Evolutionary conservation across 805 yeast genomes (phyloP).

Genomic region (Candida pseudofarinosa): DNA sequence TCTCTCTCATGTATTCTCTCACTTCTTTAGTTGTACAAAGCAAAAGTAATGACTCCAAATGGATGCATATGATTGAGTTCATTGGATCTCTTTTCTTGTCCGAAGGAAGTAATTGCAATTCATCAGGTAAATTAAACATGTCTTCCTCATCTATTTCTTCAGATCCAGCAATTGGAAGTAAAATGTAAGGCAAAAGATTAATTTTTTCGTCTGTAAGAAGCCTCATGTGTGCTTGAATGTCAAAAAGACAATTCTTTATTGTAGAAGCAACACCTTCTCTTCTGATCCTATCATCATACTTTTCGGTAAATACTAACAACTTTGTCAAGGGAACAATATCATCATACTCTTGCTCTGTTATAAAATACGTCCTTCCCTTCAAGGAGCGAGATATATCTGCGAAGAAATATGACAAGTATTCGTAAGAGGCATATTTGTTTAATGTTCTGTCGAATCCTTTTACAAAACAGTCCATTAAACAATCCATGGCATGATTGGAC

Average conservation of each 20-base stretch:
- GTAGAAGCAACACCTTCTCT: conserved; percentile 93
- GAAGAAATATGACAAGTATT: conserved; percentile 82
- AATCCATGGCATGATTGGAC: conserved; percentile 61
- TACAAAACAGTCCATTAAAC: conserved; percentile 84
- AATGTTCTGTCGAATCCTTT: conserved; percentile 72
- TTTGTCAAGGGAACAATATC: conserved; percentile 76
- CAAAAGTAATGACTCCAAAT: conserved; percentile 74
- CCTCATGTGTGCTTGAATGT: conserved; percentile 59
- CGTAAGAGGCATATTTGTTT: conserved; percentile 70
- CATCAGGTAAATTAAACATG: conserved; percentile 82
- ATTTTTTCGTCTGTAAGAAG: conserved; percentile 59
- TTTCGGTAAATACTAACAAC: conserved; percentile 76
- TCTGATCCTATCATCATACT: conserved; percentile 70
- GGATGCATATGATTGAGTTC: conserved; percentile 58
- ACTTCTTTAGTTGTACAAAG: conserved; percentile 71
- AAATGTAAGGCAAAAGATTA: conserved; percentile 74
- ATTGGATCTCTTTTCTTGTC: conserved; percentile 77
- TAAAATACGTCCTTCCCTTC: conserved; percentile 73
- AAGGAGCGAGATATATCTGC: conserved; percentile 82
- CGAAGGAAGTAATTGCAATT: conserved; percentile 71
- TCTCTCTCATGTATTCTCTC: conserved; percentile 74
- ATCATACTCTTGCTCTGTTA: conserved; percentile 69
- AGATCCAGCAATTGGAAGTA: conserved; percentile 78
- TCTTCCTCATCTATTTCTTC: conserved; percentile 79
- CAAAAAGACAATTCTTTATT: conserved; percentile 84